A percentile compares a stretch with the other conserved stretches of the same genome.
Evolutionary conservation across 305 asterid species (phyloP).

Genomic region (Ilex paraguariensis): DNA sequence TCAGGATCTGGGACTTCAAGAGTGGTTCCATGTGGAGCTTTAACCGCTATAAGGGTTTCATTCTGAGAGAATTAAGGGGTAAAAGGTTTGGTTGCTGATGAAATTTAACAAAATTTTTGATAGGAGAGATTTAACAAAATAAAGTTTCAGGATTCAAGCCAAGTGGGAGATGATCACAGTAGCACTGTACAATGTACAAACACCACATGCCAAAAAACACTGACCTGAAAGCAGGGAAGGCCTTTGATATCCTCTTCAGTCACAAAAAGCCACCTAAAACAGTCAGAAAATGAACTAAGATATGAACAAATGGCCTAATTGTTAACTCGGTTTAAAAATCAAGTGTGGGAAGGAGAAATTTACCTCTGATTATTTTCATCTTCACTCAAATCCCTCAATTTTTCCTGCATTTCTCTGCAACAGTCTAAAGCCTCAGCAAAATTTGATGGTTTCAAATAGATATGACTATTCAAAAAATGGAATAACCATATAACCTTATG

Average conservation of each 20-base stretch:
- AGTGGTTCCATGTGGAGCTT: constrained; percentile 98
- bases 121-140: too few species aligned
- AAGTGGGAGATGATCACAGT: too few species aligned
- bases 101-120: too few species aligned
- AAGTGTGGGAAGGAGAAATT: constrained; percentile 10
- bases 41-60: constrained; percentile 91
- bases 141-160: too few species aligned
- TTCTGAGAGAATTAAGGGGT: constrained; percentile 41
- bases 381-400: constrained; percentile 74
- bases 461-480: constrained; percentile 15
- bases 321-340: constrained; percentile 12
- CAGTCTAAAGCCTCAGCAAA: constrained; percentile 26
- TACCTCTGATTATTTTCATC: constrained; percentile 72
- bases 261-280: constrained; percentile 85
- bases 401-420: constrained; percentile 89
- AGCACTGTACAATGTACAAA: too few species aligned
- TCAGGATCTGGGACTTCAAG: constrained; percentile 99
- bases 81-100: too few species aligned
- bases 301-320: constrained; percentile 13
- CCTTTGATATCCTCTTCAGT: constrained; percentile 91
- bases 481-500: constrained; percentile 49
- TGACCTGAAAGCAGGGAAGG: constrained; percentile 84
- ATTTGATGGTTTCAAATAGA: constrained; percentile 11
- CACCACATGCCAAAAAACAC: neutral
- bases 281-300: constrained; percentile 21